These are phyloP conservation scores for Fraxinus excelsior DNA, from an alignment of 257 asterid species.

Conservation along the genomic window DNA sequence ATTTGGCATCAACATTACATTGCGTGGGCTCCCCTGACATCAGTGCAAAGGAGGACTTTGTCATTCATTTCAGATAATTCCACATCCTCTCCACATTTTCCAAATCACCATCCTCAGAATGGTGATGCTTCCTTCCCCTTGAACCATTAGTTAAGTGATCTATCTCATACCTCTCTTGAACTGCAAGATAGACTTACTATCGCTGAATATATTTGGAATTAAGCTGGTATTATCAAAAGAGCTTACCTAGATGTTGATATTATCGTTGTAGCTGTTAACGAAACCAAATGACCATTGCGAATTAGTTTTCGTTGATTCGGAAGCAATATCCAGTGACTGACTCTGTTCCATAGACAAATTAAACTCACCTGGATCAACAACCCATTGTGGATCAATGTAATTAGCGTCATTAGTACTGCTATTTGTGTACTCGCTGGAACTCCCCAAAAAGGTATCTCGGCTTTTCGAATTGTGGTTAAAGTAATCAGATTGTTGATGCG, in stretches of 20 bases:
- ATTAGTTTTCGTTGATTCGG: constrained; percentile 33
- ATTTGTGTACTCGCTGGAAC: constrained; percentile 52
- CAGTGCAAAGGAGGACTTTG: constrained; percentile 62
- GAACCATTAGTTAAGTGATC: constrained; percentile 24
- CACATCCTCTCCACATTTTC: constrained; percentile 61
- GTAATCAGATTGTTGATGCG: constrained; percentile 25
- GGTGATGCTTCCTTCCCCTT: constrained; percentile 74
- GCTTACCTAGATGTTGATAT: constrained; percentile 36
- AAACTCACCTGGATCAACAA: constrained; percentile 56
- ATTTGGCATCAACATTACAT: constrained; percentile 19
- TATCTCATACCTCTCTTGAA: constrained; percentile 70
- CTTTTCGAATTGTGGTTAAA: constrained; percentile 45
- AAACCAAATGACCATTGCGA: constrained; percentile 35
- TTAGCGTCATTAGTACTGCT: constrained; percentile 48
- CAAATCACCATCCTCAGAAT: constrained; percentile 50
- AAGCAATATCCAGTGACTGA: constrained; percentile 33
- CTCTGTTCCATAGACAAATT: constrained; percentile 35
- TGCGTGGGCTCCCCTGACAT: constrained; percentile 33
- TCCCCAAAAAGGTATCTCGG: constrained; percentile 59
- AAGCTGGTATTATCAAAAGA: constrained; percentile 32
- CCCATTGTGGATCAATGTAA: constrained; percentile 47
- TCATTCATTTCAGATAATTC: constrained; percentile 85
- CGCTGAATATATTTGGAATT: constrained; percentile 49
- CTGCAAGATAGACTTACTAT: constrained; percentile 73
- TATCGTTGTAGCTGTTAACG: constrained; percentile 25